phyloP scores from a whole-genome alignment of 208 protist species.

The Trypanosoma rangeli region DNA sequence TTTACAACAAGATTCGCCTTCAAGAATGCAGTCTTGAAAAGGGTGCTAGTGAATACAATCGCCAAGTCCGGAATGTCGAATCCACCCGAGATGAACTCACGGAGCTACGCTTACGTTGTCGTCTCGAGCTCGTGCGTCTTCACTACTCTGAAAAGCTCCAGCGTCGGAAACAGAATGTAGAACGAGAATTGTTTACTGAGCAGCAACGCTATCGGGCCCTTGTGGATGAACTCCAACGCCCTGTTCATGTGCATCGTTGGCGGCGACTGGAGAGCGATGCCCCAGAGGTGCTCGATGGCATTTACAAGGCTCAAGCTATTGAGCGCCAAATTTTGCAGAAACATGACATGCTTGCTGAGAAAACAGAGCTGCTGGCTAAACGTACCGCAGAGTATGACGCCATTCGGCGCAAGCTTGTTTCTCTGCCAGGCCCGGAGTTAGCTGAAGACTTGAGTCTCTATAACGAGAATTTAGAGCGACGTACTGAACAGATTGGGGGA shows the following conservation, averaged over 20 bases:
- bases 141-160: slow-evolving; percentile 88
- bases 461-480: slow-evolving; percentile 92
- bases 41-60: slow-evolving; percentile 94
- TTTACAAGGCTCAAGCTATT: slow-evolving; percentile 98
- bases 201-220: slow-evolving; percentile 92
- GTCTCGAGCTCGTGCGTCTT: slow-evolving; percentile 74
- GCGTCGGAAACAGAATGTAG: slow-evolving; percentile 84
- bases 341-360: slow-evolving; percentile 92
- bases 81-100: slow-evolving; percentile 86
- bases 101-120: slow-evolving; percentile 92
- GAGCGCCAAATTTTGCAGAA: slow-evolving; percentile 96
- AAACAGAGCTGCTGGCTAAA: slow-evolving; percentile 84
- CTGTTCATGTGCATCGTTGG: slow-evolving; percentile 98
- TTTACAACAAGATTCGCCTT: slow-evolving; percentile 98
- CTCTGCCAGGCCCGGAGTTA: slow-evolving; percentile 95
- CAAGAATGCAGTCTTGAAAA: slow-evolving; percentile 94
- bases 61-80: slow-evolving; percentile 86
- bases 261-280: slow-evolving; percentile 95
- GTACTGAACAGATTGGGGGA: slow-evolving; percentile 86
- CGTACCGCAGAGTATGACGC: slow-evolving; percentile 91
- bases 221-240: slow-evolving; percentile 96
- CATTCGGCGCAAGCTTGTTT: slow-evolving; percentile 91
- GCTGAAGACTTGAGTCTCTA: slow-evolving; percentile 95
- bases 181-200: slow-evolving; percentile 92
- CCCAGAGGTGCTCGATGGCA: slow-evolving; percentile 93